Evolutionary conservation across 2,329 filamentous ascomycete species (phyloP), one percentile per base, ranked within the genome.

Genomic region (Colletotrichum zoysiae): DNA sequence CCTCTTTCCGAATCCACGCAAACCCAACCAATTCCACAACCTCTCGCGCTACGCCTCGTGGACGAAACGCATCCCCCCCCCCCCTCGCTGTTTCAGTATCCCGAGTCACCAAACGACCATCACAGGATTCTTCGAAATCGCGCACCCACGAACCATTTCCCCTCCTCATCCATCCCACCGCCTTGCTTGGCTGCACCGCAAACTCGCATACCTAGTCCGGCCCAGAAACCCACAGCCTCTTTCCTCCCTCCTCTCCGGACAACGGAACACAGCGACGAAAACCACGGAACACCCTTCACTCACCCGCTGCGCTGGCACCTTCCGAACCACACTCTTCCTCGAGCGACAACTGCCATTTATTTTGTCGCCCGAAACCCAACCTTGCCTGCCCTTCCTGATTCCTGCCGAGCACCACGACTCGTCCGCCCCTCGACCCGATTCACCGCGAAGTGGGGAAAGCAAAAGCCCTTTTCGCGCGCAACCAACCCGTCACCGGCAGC

Each of bases 391-490:
- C n/a, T 67, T 63, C 40, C 30, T 63, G 46, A 66, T 42, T 51
- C 56, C 30, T 53, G 51, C 56, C 68, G 68, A 68, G 68, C 44
- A 50, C n/a, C 33, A 56, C 64, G 44, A 71, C 64, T 70, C 67
- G 56, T 50, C 68, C 68, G 48, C 58, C 58, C 68, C 64, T 71
- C 68, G 58, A 62, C 57, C 46, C 35, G 23, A 42, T 58, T 58
- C 68, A 63, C 65, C 64, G 68, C 68, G 59, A 71, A 71, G 68
- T 71, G 68, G 68, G 68, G 68, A 71, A 71, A 71, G 64, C 64
- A 68, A 71, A 70, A 44, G 38, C 57, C 68, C 64, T 57, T 71
- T 71, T 53, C 64, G 68, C 64, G 68, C 68, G 56, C 56, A 58
- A 68, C 60, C 57, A 51, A 30, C 70, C 70, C 30, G 20, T 72